Conservation (phyloP, 179 eudicot species). For the Vitellaria paradoxa region DNA sequence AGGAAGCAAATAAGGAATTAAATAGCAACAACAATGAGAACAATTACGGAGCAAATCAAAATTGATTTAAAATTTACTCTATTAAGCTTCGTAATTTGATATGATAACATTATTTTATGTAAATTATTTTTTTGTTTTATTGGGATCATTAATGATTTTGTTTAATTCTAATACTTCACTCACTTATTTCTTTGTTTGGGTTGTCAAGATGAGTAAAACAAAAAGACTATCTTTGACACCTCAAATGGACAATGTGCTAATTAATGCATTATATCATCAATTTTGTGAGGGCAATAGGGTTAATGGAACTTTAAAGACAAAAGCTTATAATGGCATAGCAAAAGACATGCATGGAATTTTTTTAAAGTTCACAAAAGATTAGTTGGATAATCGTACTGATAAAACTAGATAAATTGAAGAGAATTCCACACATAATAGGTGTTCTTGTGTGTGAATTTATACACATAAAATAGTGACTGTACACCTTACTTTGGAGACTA, state of each 20-base stretch:
- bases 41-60: neutral
- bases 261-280: neutral
- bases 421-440: too few relatives aligned
- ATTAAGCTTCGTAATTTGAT: neutral
- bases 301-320: neutral
- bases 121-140: too few relatives aligned
- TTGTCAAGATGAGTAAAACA: neutral
- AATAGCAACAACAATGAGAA: neutral
- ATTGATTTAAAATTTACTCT: neutral
- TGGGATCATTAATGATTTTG: neutral
- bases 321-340: neutral
- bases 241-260: slow-evolving; percentile 1
- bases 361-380: too few relatives aligned
- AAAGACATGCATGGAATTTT: neutral
- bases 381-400: too few relatives aligned
- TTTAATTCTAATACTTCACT: neutral
- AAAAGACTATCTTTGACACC: neutral
- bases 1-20: too few relatives aligned
- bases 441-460: too few relatives aligned
- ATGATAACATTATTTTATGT: too few relatives aligned
- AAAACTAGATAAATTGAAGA: too few relatives aligned
- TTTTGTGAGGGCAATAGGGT: neutral
- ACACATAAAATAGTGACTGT: too few relatives aligned
- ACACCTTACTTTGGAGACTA: too few relatives aligned
- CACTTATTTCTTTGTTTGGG: neutral